Evolutionary conservation across 257 asterid genomes (phyloP).

Genomic region (Salvia splendens): DNA sequence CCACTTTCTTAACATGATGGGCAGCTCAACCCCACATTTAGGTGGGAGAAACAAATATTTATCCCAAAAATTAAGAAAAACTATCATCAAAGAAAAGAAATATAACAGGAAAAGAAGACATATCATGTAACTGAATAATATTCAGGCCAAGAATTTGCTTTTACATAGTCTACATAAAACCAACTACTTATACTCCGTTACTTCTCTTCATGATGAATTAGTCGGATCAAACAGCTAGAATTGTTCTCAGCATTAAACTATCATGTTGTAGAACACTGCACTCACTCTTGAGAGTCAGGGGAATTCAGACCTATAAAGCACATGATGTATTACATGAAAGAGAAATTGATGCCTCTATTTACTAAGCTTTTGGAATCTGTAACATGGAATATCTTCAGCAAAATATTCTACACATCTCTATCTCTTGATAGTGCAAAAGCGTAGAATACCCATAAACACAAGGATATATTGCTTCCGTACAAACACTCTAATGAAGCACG

Average conservation of each 20-base stretch:
- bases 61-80: background rate
- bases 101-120: background rate
- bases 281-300: background rate
- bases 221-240: background rate
- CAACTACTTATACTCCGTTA: constrained; percentile 2
- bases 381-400: background rate
- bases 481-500: constrained; percentile 17
- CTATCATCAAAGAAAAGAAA: background rate
- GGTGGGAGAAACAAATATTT: background rate
- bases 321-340: background rate
- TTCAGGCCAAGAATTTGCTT: constrained; percentile 9
- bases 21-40: background rate
- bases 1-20: constrained; percentile 14
- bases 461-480: constrained; percentile 10
- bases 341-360: background rate
- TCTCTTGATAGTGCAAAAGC: constrained; percentile 7
- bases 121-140: constrained; percentile 3
- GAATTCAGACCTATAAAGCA: background rate
- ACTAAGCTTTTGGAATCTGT: background rate
- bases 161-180: constrained; percentile 9
- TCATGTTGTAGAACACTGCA: background rate
- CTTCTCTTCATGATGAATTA: constrained; percentile 20
- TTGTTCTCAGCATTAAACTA: background rate
- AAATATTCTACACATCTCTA: background rate
- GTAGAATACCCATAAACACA: background rate